Conservation (phyloP, 2,329 filamentous ascomycete genomes). For the Aureobasidium subglaciale region DNA sequence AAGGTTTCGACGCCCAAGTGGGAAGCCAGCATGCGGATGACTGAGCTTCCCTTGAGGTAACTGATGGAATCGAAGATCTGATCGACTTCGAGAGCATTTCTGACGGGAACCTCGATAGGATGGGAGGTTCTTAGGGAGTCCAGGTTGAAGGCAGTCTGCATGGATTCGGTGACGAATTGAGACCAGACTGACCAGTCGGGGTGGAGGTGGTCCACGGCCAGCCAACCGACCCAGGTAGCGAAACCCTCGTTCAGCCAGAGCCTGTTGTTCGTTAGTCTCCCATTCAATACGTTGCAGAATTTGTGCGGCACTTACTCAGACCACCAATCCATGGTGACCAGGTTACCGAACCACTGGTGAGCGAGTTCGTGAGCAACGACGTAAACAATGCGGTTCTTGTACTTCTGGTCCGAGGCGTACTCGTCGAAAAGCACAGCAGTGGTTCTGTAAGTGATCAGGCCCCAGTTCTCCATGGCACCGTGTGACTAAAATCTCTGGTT, state of each 20-base stretch:
- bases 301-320: not conserved
- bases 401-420: constrained; percentile 78
- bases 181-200: constrained; percentile 98
- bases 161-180: constrained; percentile 91
- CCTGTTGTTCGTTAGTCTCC: constrained; percentile 20
- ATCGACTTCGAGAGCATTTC: constrained; percentile 89
- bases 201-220: constrained; percentile 82
- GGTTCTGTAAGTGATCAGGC: constrained; percentile 83
- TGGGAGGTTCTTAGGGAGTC: constrained; percentile 89
- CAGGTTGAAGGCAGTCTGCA: constrained; percentile 83
- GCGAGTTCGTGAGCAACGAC: constrained; percentile 97
- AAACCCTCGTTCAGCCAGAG: constrained; percentile 95
- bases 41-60: constrained; percentile 92
- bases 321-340: constrained; percentile 89
- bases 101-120: constrained; percentile 91
- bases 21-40: constrained; percentile 90
- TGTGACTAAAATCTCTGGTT: constrained; percentile 45
- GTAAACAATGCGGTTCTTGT: constrained; percentile 91
- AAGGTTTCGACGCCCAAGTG: constrained; percentile 85
- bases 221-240: constrained; percentile 96
- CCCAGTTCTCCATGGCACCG: constrained; percentile 95
- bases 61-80: constrained; percentile 97
- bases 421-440: constrained; percentile 96
- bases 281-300: not conserved
- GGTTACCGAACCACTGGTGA: constrained; percentile 92